Evolutionary conservation across 2,329 filamentous ascomycete genomes (phyloP).

Genomic region (Penicillium occitanis): DNA sequence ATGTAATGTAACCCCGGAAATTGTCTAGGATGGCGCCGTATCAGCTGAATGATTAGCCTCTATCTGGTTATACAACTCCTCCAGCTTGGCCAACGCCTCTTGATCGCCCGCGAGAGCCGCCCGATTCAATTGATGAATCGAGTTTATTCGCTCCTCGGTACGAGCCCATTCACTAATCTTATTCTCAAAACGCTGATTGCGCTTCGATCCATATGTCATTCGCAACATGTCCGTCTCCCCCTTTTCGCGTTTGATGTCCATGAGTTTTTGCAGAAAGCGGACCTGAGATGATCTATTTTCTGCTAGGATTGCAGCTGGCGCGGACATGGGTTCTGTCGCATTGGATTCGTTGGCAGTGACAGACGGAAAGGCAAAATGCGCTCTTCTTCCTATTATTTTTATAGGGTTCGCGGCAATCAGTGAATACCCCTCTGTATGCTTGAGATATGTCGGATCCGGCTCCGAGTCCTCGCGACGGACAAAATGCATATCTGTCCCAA

Average conservation of each 20-base stretch:
- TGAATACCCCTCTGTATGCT: slow-evolving; percentile 56
- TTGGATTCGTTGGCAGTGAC: neutral
- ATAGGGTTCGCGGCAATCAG: slow-evolving; percentile 69
- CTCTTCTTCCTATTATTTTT: slow-evolving; percentile 67
- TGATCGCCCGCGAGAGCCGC: slow-evolving; percentile 39
- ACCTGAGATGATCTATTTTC: slow-evolving; percentile 38
- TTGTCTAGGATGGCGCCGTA: neutral
- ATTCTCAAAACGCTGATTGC: slow-evolving; percentile 34
- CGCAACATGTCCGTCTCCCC: slow-evolving; percentile 66
- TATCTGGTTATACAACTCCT: slow-evolving; percentile 38
- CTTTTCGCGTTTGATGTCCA: slow-evolving; percentile 62
- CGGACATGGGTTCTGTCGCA: neutral
- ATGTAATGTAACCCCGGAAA: neutral
- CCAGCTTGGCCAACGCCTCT: slow-evolving; percentile 36
- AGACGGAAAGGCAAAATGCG: slow-evolving; percentile 53
- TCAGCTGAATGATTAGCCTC: slow-evolving; percentile 18
- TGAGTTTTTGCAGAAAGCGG: slow-evolving; percentile 64
- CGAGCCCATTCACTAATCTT: slow-evolving; percentile 39
- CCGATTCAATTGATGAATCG: slow-evolving; percentile 39
- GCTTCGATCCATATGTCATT: slow-evolving; percentile 55
- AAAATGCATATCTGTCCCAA: slow-evolving; percentile 82
- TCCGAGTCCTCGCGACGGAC: slow-evolving; percentile 49
- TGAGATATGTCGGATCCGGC: slow-evolving; percentile 51
- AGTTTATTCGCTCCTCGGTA: slow-evolving; percentile 38
- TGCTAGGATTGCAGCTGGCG: neutral